Evolutionary conservation across 192 early-diverging fungal species (phyloP), one percentile per base, ranked within the genome.

Genomic region (Entomortierella chlamydospora): DNA sequence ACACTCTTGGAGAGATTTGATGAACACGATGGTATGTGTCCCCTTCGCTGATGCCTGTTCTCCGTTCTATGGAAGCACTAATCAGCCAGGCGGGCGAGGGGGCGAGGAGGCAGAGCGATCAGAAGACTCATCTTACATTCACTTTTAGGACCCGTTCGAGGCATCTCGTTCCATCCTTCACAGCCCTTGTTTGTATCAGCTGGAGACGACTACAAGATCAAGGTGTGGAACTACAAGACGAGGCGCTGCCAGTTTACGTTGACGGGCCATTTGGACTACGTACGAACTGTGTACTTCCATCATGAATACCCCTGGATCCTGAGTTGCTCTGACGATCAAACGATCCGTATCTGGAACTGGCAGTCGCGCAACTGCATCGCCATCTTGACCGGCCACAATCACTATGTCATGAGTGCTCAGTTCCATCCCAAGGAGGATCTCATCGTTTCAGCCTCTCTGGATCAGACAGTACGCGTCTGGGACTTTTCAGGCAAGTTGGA

Each of bases 331-430:
- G 98, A 99, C 72, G 98, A 99, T 84, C 96, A 99, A 78, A 98
- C 98, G 9, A 97, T 98, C 69, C 94, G 98, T 56, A 98, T 99
- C 61, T 99, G 98, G 98, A 99, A 99, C 87, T 99, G 98, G 98
- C 98, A 99, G 83, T 97, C 95, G 33, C 87, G 97, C 59, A 97
- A 92, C 81, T 98, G 96, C 72, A 98, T 99, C 67, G 95, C 96
- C 30, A 95, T 98, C 54, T 85, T 99, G 37, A 97, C 98, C 0
- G 98, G 98, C 6, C 98, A 99, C 84, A 97, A 96, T 71, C 97
- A 99, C 85, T 99, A 98, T 80, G 96, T 98, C 22, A 99, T 98
- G 97, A 93, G 91, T 50, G 97, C 97, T 4, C 92, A 95, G 85
- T 99, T 99, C 88, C 98, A 99, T 78, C 97, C 97, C 13, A 97